These are phyloP conservation scores for Amylostereum chailletii DNA, from an alignment of 1,284 basidiomycete genomes.

Conservation along the genomic window DNA sequence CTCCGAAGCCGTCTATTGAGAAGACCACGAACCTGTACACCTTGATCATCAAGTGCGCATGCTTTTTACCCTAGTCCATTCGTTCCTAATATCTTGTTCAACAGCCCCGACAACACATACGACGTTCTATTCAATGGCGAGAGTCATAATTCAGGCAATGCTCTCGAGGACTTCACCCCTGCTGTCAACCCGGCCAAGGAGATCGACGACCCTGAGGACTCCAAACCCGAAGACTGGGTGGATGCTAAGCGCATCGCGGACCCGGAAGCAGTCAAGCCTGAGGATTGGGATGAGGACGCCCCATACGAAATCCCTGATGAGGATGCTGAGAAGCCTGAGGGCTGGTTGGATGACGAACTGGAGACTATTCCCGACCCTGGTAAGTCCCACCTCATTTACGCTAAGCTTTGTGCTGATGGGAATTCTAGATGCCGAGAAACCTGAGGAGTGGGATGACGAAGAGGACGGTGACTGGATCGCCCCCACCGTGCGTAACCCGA, in stretches of 20 bases:
- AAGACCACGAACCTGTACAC: conserved; percentile 92
- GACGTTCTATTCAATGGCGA: conserved; percentile 91
- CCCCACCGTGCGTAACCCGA: conserved; percentile 83
- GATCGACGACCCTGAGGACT: conserved; percentile 90
- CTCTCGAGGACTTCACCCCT: conserved; percentile 95
- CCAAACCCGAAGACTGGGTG: conserved; percentile 92
- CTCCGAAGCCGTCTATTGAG: conserved; percentile 82
- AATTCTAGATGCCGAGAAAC: conserved; percentile 79
- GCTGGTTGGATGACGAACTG: conserved; percentile 92
- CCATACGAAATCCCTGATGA: conserved; percentile 87
- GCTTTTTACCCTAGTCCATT: not conserved
- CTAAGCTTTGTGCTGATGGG: not conserved
- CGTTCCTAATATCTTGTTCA: conserved; percentile 3
- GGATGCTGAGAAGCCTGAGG: conserved; percentile 85
- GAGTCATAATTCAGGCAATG: conserved; percentile 68
- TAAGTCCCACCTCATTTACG: conserved; percentile 18
- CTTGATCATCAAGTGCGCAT: conserved; percentile 76
- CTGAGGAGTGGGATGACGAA: conserved; percentile 99
- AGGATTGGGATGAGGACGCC: conserved; percentile 94
- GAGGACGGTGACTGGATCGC: conserved; percentile 99
- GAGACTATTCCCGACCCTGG: conserved; percentile 81
- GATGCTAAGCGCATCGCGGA: conserved; percentile 84
- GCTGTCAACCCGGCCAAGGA: conserved; percentile 88
- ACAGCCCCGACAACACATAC: conserved; percentile 90
- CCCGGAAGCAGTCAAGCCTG: conserved; percentile 82